Percentiles rank a stretch among this genome's conserved stretches.
These are phyloP conservation scores for Microsporum audouinii DNA, from an alignment of 2,329 filamentous ascomycete genomes.

Conservation along the genomic window DNA sequence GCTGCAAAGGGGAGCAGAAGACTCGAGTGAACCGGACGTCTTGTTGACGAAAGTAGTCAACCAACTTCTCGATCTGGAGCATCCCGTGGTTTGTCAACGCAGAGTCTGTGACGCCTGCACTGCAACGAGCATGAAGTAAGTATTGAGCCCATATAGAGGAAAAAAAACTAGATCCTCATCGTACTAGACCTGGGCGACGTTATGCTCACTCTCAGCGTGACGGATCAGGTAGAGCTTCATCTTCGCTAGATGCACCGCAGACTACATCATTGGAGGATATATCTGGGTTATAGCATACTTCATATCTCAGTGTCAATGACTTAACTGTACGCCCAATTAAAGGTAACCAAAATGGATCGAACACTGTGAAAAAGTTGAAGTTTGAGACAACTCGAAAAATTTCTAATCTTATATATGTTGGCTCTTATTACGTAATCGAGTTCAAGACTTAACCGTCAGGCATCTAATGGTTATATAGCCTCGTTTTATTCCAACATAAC, in stretches of 20 bases:
- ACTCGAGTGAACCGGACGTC: conserved; percentile 56
- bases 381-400: background rate
- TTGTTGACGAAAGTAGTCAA: conserved; percentile 52
- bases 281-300: background rate
- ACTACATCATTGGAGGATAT: background rate
- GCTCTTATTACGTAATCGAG: background rate
- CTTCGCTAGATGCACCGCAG: conserved; percentile 4
- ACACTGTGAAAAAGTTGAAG: background rate
- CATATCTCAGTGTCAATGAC: background rate
- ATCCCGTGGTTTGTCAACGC: conserved; percentile 68
- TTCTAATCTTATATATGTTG: background rate
- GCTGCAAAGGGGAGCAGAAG: conserved; percentile 66
- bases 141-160: background rate
- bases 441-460: background rate
- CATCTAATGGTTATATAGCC: background rate
- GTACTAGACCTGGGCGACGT: conserved; percentile 49
- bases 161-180: conserved; percentile 2
- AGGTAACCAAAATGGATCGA: background rate
- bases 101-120: conserved; percentile 69
- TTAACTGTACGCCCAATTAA: background rate
- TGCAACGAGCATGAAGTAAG: conserved; percentile 23
- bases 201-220: conserved; percentile 83
- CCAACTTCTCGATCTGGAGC: conserved; percentile 64
- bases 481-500: background rate
- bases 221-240: conserved; percentile 66